Percentiles rank a stretch among this genome's conserved stretches.
phyloP scores from a whole-genome alignment of 2,329 filamentous ascomycete genomes.

The Aspergillus ochraceoroseus region DNA sequence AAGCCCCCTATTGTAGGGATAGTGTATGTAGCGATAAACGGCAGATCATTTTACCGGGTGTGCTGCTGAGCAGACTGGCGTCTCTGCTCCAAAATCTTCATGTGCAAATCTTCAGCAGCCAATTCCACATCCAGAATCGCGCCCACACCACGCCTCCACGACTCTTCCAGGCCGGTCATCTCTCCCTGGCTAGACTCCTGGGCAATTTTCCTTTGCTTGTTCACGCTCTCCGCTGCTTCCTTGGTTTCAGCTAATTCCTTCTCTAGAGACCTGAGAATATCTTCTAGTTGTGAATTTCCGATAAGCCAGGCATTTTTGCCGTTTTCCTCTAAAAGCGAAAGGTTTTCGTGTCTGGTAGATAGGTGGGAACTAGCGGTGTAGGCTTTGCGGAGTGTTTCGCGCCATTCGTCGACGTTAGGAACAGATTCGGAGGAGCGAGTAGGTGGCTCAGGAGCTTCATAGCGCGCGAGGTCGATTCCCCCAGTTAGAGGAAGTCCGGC shows the following conservation, averaged over 20 bases:
- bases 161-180: slow-evolving; percentile 66
- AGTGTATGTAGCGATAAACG: too few species aligned
- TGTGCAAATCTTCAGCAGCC: slow-evolving; percentile 67
- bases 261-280: slow-evolving; percentile 64
- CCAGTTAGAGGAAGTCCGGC: slow-evolving; percentile 54
- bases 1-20: too few species aligned
- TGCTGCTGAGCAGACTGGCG: slow-evolving; percentile 37
- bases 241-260: slow-evolving; percentile 65
- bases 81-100: slow-evolving; percentile 62
- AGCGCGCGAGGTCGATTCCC: slow-evolving; percentile 71
- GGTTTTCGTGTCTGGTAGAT: slow-evolving; percentile 53
- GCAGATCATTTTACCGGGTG: slow-evolving; percentile 28
- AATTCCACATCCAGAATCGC: slow-evolving; percentile 80
- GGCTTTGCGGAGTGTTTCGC: slow-evolving; percentile 49
- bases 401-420: slow-evolving; percentile 46
- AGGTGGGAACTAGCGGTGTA: slow-evolving; percentile 58
- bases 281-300: slow-evolving; percentile 74
- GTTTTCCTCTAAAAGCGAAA: slow-evolving; percentile 70
- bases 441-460: slow-evolving; percentile 68
- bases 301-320: slow-evolving; percentile 92
- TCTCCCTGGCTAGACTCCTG: slow-evolving; percentile 71
- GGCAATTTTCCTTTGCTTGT: slow-evolving; percentile 60
- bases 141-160: slow-evolving; percentile 74
- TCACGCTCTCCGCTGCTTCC: slow-evolving; percentile 67
- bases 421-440: slow-evolving; percentile 33